phyloP scores from a whole-genome alignment of 176 grass and related monocot species.

The Raddia distichophylla region DNA sequence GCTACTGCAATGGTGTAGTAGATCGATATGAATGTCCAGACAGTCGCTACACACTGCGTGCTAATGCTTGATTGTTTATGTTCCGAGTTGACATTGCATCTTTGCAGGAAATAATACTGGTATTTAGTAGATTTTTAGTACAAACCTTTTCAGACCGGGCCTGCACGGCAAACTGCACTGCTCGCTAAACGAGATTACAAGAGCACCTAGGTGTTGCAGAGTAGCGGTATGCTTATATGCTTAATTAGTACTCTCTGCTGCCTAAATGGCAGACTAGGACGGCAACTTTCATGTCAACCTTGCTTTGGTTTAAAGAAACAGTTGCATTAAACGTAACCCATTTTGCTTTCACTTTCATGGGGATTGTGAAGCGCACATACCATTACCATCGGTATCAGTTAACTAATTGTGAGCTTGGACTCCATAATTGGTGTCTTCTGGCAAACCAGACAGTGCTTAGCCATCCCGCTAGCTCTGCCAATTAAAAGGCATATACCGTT shows the following conservation, averaged over 20 bases:
- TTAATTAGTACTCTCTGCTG: conserved; percentile 29
- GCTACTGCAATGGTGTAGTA: not conserved
- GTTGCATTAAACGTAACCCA: not conserved
- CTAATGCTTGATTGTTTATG: not conserved
- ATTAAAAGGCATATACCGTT: not conserved
- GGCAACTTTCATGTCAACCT: conserved; percentile 30
- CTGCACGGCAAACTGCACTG: not conserved
- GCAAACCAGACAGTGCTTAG: conserved; percentile 22
- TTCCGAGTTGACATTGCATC: not conserved
- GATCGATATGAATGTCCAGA: not conserved
- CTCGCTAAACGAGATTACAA: conserved; percentile 11
- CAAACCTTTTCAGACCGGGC: not conserved
- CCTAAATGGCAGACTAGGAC: conserved; percentile 32
- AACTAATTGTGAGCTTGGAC: conserved; percentile 38
- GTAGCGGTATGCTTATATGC: conserved; percentile 11
- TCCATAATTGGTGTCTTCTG: conserved; percentile 41
- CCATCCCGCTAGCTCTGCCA: not conserved
- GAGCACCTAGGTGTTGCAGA: conserved; percentile 21
- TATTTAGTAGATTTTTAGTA: not conserved
- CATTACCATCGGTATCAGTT: conserved; percentile 55
- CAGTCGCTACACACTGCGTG: not conserved
- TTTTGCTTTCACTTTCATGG: conserved; percentile 50
- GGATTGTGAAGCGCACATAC: conserved; percentile 48
- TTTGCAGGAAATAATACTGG: not conserved
- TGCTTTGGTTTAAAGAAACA: conserved; percentile 59